Base-by-base conservation (phyloP, 495 filamentous ascomycete genomes). In the Penicillium samsonianum region DNA sequence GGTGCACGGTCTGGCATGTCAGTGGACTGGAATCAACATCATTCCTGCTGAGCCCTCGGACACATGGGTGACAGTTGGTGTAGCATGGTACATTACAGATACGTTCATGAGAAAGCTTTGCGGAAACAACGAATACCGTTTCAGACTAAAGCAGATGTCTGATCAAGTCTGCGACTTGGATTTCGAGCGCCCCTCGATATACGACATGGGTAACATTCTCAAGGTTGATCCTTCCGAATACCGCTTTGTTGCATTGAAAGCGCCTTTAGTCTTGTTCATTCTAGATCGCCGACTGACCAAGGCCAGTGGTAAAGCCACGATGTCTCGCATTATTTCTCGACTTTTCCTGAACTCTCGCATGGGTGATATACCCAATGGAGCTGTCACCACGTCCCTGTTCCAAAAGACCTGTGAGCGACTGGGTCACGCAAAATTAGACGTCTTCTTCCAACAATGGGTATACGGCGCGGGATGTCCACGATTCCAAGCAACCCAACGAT, bases 391-490 rank as follows among this genome's bases (percentile, higher is more conserved):
- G 0, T 82, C 83, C 3, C 73, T 84, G 19, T 97, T 99, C 69
- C 84, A 89, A 16, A 84, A 81, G 57, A 80, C 82, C 4, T 96
- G 92, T 59, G 94, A 99, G 67, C 91, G 91, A 71, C 80, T 91
- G 31, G 90, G 90, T 33, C 90, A 93, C 63, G 85, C 87, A 46
- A 90, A 90, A 59, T 76, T 96, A 3, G 92, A 98, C 41, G 72
- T 81, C 2, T 95, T 97, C 67, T 98, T 95, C 78, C 81, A 87
- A 11, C 95, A 99, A 66, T 99, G 94, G 93, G 84, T 99, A 2
- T 81, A 86, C 55, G 85, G 88, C 11, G 87, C 90, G 10, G 94
- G 94, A 7, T 97, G 92, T 65, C 95, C 95, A 5, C 82, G 81
- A 22, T 92, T 99, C 63, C 77, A 85, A 28, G 88, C 94, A 48